Percentiles rank a stretch among this genome's conserved stretches.
These are phyloP conservation scores for Hordeum pubiflorum DNA, from an alignment of 202 grass and related monocot genomes.

Conservation along the genomic window DNA sequence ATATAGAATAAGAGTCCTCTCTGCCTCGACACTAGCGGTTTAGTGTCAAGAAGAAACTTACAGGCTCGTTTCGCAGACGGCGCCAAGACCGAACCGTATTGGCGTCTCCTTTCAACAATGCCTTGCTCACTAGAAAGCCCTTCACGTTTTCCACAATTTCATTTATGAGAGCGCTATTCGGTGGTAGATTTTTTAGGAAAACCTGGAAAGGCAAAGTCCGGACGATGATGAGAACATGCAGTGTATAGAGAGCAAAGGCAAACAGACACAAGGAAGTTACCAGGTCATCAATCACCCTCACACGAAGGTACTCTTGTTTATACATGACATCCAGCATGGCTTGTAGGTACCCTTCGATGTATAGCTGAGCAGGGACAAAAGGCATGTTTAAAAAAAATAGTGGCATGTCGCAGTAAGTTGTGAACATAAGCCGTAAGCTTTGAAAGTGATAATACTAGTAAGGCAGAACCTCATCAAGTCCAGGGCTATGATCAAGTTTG, in stretches of 20 bases:
- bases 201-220: conserved; percentile 26
- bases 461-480: conserved; percentile 67
- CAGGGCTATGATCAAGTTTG: conserved; percentile 69
- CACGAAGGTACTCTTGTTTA: conserved; percentile 80
- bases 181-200: conserved; percentile 75
- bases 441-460: neutral
- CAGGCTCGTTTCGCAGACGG: conserved; percentile 58
- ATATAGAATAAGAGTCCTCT: neutral
- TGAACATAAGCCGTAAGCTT: neutral
- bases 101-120: conserved; percentile 61
- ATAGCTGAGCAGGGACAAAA: conserved; percentile 40
- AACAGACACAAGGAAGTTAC: conserved; percentile 26
- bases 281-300: conserved; percentile 74
- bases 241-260: neutral
- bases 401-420: neutral
- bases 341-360: conserved; percentile 85
- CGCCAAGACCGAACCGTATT: conserved; percentile 39
- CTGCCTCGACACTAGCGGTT: neutral
- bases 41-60: conserved; percentile 17
- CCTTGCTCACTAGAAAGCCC: conserved; percentile 71
- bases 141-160: conserved; percentile 77
- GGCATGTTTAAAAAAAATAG: neutral
- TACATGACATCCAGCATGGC: conserved; percentile 77
- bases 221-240: neutral
- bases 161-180: conserved; percentile 64